phyloP scores from a whole-genome alignment of 2,329 filamentous ascomycete genomes.

The Lasiodiplodia hormozganensis region DNA sequence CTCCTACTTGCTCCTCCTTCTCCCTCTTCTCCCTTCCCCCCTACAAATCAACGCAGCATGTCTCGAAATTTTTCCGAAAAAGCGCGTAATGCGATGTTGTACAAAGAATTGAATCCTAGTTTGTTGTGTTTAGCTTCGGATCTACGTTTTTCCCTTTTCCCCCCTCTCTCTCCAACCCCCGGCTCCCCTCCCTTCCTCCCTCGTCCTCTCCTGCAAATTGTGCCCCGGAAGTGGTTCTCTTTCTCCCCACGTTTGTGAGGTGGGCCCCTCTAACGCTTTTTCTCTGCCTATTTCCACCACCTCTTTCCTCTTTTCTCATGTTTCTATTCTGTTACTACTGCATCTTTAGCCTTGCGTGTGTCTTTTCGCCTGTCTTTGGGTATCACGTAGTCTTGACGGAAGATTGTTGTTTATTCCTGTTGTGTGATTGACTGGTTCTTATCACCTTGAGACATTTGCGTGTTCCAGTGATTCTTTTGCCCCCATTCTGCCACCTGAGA shows the following conservation, averaged over 20 bases:
- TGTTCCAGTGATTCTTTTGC: too few relatives aligned
- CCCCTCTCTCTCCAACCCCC: not conserved
- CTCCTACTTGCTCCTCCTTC: not conserved
- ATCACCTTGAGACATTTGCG: too few relatives aligned
- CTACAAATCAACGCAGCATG: slow-evolving; percentile 7
- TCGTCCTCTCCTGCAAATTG: not conserved
- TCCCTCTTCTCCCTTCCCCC: not conserved
- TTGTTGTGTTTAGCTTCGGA: not conserved
- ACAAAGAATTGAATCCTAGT: slow-evolving; percentile 5
- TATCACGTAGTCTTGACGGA: slow-evolving; percentile 10
- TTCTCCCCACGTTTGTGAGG: too few relatives aligned
- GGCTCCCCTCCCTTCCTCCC: not conserved
- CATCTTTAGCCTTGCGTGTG: not conserved
- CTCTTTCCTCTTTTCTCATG: not conserved
- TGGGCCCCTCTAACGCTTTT: not conserved
- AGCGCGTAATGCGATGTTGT: slow-evolving; percentile 8
- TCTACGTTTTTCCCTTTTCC: not conserved
- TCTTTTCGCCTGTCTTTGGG: not conserved
- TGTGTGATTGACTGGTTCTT: not conserved
- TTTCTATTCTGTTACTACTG: not conserved
- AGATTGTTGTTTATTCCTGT: not conserved
- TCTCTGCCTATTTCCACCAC: not conserved
- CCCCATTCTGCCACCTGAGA: too few relatives aligned
- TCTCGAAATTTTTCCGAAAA: not conserved
- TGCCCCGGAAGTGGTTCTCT: not conserved